Conservation (phyloP, 352 stramenopile genomes). For the Phytopythium aichiense region DNA sequence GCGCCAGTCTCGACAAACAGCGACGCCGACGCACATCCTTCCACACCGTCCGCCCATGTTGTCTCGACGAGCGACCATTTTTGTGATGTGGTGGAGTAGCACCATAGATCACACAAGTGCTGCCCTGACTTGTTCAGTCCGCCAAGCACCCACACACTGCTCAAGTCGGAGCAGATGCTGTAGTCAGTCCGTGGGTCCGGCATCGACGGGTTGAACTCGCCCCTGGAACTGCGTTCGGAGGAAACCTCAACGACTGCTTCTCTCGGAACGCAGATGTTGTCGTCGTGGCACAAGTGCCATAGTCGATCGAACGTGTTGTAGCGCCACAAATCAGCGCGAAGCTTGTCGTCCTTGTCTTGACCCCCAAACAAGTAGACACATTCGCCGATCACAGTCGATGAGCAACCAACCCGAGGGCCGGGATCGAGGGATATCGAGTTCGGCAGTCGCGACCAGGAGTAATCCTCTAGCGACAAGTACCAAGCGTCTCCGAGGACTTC, state of each 20-base stretch:
- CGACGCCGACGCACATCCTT: constrained; percentile 38
- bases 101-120: constrained; percentile 71
- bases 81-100: constrained; percentile 57
- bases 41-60: constrained; percentile 30
- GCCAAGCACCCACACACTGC: constrained; percentile 81
- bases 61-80: constrained; percentile 67
- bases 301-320: constrained; percentile 87
- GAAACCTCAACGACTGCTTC: constrained; percentile 11
- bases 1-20: constrained; percentile 43
- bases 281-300: constrained; percentile 83
- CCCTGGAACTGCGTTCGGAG: constrained; percentile 10
- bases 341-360: constrained; percentile 74
- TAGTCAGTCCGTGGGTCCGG: constrained; percentile 59
- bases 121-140: constrained; percentile 42
- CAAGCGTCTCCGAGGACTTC: constrained; percentile 72
- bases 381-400: constrained; percentile 70
- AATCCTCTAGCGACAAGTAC: constrained; percentile 82
- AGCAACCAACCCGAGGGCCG: constrained; percentile 62
- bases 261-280: constrained; percentile 49
- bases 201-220: constrained; percentile 41
- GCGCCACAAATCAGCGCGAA: constrained; percentile 74
- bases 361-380: constrained; percentile 83
- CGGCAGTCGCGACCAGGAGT: constrained; percentile 70
- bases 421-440: constrained; percentile 74
- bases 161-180: constrained; percentile 71